Evolutionary conservation across 2,329 filamentous ascomycete genomes (phyloP).

Genomic region (Aspergillus nomiae): DNA sequence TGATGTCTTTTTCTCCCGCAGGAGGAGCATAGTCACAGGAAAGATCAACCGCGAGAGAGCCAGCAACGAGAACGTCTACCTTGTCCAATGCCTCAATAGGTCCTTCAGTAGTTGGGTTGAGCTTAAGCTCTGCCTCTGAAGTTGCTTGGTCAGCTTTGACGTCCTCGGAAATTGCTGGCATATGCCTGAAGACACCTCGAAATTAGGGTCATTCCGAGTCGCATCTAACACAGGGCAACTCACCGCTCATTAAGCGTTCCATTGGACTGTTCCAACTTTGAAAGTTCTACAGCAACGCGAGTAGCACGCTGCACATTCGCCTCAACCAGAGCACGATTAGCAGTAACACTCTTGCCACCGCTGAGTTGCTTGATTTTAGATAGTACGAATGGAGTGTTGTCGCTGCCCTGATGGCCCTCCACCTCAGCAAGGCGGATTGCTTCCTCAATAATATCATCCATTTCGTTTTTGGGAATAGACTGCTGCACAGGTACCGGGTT

Average conservation of each 20-base stretch:
- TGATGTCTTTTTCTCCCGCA: constrained; percentile 32
- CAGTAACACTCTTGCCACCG: constrained; percentile 67
- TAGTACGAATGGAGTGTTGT: constrained; percentile 84
- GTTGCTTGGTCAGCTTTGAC: constrained; percentile 25
- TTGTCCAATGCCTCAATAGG: constrained; percentile 23
- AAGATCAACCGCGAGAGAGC: constrained; percentile 85
- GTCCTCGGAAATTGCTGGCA: constrained; percentile 34
- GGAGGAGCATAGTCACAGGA: constrained; percentile 74
- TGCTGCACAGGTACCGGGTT: constrained; percentile 77
- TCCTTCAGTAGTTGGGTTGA: constrained; percentile 10
- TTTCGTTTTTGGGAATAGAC: constrained; percentile 70
- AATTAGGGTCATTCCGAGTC: constrained; percentile 37
- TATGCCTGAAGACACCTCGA: constrained; percentile 37
- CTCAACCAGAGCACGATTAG: constrained; percentile 72
- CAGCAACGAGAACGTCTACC: constrained; percentile 78
- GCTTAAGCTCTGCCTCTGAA: constrained; percentile 21
- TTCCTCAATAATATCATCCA: constrained; percentile 68
- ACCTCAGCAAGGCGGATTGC: constrained; percentile 67
- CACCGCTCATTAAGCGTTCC: constrained; percentile 36
- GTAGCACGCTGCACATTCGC: constrained; percentile 68
- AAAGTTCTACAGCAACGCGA: constrained; percentile 64
- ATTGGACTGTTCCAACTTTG: constrained; percentile 52
- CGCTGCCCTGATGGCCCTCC: constrained; percentile 69
- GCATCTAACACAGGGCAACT: constrained; percentile 32
- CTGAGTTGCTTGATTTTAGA: constrained; percentile 77